Evolutionary conservation across 2,329 filamentous ascomycete genomes (phyloP).

Genomic region (Colletotrichum sp.): DNA sequence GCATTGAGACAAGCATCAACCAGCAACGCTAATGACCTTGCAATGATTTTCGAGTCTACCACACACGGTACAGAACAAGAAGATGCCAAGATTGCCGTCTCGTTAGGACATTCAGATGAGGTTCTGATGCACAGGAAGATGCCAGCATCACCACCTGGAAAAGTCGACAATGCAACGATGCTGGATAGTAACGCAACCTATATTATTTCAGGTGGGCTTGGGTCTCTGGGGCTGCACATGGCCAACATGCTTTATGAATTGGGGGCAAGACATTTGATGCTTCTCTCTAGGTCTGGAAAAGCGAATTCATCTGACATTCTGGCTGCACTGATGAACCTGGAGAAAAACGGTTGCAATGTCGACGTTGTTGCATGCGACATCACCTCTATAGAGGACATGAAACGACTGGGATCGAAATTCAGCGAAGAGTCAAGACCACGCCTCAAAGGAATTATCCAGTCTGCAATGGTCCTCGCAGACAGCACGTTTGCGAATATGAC

Average conservation of each 20-base stretch:
- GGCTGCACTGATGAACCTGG: slow-evolving; percentile 20
- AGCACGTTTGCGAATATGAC: slow-evolving; percentile 19
- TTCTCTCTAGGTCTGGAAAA: slow-evolving; percentile 30
- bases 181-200: slow-evolving; percentile 29
- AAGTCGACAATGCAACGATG: background rate
- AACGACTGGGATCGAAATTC: slow-evolving; percentile 10
- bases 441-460: slow-evolving; percentile 31
- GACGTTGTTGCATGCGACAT: slow-evolving; percentile 23
- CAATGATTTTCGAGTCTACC: background rate
- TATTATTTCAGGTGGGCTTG: slow-evolving; percentile 33
- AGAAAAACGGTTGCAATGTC: slow-evolving; percentile 21
- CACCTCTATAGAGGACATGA: background rate
- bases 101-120: background rate
- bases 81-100: background rate
- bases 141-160: background rate
- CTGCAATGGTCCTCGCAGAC: slow-evolving; percentile 33
- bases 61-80: background rate
- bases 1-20: background rate
- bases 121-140: background rate
- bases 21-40: background rate
- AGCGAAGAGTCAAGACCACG: slow-evolving; percentile 22
- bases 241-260: slow-evolving; percentile 27
- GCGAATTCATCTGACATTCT: slow-evolving; percentile 16
- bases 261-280: slow-evolving; percentile 32
- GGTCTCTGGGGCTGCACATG: slow-evolving; percentile 28